Percentiles rank a stretch among this genome's conserved stretches.
Conservation (phyloP, 495 filamentous ascomycete species). For the Penicillium samsonianum region DNA sequence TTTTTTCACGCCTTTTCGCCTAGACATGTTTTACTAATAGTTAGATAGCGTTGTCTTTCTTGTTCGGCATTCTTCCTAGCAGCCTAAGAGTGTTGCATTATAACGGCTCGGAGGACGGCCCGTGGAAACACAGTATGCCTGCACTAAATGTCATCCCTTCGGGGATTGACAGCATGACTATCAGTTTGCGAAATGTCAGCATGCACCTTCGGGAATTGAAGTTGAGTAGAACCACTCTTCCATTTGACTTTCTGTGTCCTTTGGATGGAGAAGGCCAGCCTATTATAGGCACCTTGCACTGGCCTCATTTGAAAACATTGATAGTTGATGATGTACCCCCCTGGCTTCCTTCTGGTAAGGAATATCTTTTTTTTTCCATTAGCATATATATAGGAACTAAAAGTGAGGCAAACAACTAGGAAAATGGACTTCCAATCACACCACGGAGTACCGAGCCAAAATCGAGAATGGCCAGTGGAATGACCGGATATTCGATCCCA, state of each 20-base stretch:
- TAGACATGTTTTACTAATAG: neutral
- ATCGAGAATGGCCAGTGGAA: neutral
- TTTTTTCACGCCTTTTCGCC: neutral
- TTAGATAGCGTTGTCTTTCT: neutral
- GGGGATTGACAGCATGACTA: neutral
- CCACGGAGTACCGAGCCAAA: neutral
- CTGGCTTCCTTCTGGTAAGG: neutral
- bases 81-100: neutral
- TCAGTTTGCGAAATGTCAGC: neutral
- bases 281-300: neutral
- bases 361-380: neutral
- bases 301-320: neutral
- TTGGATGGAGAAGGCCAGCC: neutral
- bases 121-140: neutral
- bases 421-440: neutral
- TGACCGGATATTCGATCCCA: neutral
- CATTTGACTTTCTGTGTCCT: neutral
- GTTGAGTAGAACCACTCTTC: neutral
- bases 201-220: constrained; percentile 1
- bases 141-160: neutral
- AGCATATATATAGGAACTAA: neutral
- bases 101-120: neutral
- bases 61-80: neutral
- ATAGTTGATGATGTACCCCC: neutral
- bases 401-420: neutral